phyloP scores from a whole-genome alignment of 2,329 filamentous ascomycete genomes.

The Nigrospora osmanthi region DNA sequence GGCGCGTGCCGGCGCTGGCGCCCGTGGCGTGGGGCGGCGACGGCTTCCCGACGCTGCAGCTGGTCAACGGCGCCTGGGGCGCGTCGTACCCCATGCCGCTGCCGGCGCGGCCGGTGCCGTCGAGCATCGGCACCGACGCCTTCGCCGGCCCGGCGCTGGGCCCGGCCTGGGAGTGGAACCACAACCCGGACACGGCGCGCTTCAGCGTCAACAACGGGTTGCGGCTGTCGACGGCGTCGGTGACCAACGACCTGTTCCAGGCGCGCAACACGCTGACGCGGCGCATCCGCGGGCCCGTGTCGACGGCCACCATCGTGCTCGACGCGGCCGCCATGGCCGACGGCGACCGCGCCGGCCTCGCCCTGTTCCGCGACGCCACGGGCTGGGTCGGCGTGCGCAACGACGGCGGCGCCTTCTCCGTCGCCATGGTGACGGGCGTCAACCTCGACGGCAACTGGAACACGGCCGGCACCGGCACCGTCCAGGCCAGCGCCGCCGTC shows the following conservation, averaged over 20 bases:
- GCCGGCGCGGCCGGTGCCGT: constrained; percentile 14
- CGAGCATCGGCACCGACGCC: constrained; percentile 31
- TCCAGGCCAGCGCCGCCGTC: constrained; percentile 21
- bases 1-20: constrained; percentile 48
- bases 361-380: constrained; percentile 42
- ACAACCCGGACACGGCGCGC: constrained; percentile 45
- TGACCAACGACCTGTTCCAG: constrained; percentile 41
- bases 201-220: constrained; percentile 37
- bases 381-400: constrained; percentile 45
- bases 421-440: constrained; percentile 28
- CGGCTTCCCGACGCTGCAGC: constrained; percentile 39
- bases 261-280: constrained; percentile 41
- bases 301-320: constrained; percentile 40
- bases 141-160: constrained; percentile 34
- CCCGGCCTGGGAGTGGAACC: constrained; percentile 53
- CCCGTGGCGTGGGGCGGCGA: constrained; percentile 44
- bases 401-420: constrained; percentile 17
- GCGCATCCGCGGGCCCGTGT: constrained; percentile 34
- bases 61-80: constrained; percentile 38
- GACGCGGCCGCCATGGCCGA: constrained; percentile 38
- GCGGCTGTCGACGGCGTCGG: constrained; percentile 37
- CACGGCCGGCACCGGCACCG: constrained; percentile 16
- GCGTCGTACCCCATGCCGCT: constrained; percentile 31
- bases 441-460: constrained; percentile 25
- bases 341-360: constrained; percentile 44